phyloP scores from a whole-genome alignment of 768 basidiomycete species.

The Tephrocybe sp. region DNA sequence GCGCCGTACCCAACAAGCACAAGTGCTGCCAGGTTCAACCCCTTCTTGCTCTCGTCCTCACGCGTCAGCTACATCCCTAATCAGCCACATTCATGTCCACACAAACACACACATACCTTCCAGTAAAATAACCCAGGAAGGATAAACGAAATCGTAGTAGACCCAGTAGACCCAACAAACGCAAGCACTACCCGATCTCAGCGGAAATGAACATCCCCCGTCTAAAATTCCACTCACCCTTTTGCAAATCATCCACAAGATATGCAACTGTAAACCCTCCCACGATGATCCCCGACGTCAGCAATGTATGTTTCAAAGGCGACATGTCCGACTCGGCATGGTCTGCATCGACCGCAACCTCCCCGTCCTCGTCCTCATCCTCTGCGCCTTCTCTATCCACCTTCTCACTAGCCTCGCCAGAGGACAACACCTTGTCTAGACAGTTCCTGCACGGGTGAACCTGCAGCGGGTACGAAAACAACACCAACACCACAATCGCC shows the following conservation, averaged over 20 bases:
- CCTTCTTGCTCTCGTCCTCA: constrained; percentile 53
- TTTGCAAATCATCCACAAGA: constrained; percentile 71
- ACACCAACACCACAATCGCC: constrained; percentile 86
- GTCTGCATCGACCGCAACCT: constrained; percentile 49
- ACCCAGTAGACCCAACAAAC: constrained; percentile 95
- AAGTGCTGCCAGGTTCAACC: constrained; percentile 56
- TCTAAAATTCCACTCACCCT: constrained; percentile 48
- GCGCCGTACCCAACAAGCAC: constrained; percentile 73
- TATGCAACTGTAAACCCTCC: constrained; percentile 72
- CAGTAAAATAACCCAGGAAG: constrained; percentile 92
- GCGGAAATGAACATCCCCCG: not conserved
- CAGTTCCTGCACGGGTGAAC: constrained; percentile 92
- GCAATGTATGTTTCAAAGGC: constrained; percentile 58
- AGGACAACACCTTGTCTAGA: constrained; percentile 83
- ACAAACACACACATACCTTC: constrained; percentile 52
- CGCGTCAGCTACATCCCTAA: constrained; percentile 59
- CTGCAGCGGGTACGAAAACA: constrained; percentile 93
- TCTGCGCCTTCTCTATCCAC: constrained; percentile 18
- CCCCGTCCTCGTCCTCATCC: constrained; percentile 41
- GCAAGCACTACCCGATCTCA: constrained; percentile 64
- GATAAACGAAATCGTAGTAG: constrained; percentile 96
- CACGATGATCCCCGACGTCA: constrained; percentile 66
- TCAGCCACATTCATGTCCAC: not conserved
- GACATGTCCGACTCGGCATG: constrained; percentile 64
- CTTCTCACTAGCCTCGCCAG: constrained; percentile 30